Evolutionary conservation across 176 grass and related monocot species (phyloP).

Genomic region (Themeda triandra): DNA sequence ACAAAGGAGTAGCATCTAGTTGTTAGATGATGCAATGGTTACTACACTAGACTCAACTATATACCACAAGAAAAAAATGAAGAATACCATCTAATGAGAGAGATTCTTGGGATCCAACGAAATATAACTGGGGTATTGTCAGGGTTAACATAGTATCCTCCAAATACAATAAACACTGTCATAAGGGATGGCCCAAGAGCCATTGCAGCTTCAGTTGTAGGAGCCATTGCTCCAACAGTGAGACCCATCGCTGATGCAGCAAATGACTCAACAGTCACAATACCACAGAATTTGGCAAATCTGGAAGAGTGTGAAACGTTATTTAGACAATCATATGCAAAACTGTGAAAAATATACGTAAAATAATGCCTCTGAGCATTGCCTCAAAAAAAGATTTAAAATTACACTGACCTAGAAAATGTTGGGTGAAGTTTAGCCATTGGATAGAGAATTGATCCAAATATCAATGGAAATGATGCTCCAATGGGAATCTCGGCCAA

Average conservation of each 20-base stretch:
- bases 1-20: neutral
- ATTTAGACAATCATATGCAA: neutral
- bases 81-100: conserved; percentile 92
- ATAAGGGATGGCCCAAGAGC: conserved; percentile 96
- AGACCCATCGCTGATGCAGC: conserved; percentile 93
- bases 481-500: conserved; percentile 87
- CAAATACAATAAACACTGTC: conserved; percentile 97
- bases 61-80: conserved; percentile 3
- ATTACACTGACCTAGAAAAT: conserved; percentile 61
- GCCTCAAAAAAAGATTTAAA: neutral
- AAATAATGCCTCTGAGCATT: conserved; percentile 2
- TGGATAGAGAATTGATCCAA: conserved; percentile 93
- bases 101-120: conserved; percentile 84
- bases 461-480: conserved; percentile 87
- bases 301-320: conserved; percentile 29
- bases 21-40: neutral
- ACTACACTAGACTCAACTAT: neutral
- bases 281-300: conserved; percentile 92
- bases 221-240: conserved; percentile 91
- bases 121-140: conserved; percentile 87
- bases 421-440: conserved; percentile 91
- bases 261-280: conserved; percentile 92
- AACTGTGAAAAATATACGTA: neutral
- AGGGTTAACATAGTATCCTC: conserved; percentile 93
- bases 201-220: conserved; percentile 92